Evolutionary conservation across 2,329 filamentous ascomycete species (phyloP), one percentile per base, ranked within the genome.

Genomic region (Amylocarpus encephaloides): DNA sequence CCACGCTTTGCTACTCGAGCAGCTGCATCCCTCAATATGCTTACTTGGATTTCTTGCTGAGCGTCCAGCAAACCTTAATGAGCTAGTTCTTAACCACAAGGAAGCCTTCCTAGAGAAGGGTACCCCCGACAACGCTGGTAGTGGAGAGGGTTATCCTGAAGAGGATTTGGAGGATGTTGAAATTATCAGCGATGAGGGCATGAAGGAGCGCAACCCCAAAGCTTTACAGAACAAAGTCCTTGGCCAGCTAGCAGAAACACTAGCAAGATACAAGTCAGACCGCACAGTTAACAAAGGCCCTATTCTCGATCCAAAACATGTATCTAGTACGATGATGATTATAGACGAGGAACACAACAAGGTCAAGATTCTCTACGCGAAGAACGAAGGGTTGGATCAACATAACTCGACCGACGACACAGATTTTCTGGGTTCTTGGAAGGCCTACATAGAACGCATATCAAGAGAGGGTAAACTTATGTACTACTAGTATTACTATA

Each of bases 191-290:
- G 19, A 40, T 29, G 48, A 50, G 30, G 48, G 39, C 16, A 32
- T 38, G 34, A 40, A 50, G 48, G 19, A 50, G 40, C 41, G 32
- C 33, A 32, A 44, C 29, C 22, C 26, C 41, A 29, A 50, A 36
- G 48, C 30, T 26, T 45, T 45, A 33, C 30, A 6, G 48, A 50
- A 50, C 40, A 44, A 50, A 45, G 44, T 51, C 49, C 49, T 51
- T 43, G 49, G 43, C 32, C 49, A 44, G 32, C 32, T 46, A 26
- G 49, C 49, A 35, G 49, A 51, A 51, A 51, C 32, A 47, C 43
- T 51, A 32, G 49, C 44, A 51, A 51, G 49, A 51, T 51, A 51
- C 29, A 51, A 51, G 44, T 47, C 49, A 38, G 43, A 51, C 38
- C 43, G 26, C 43, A 51, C 22, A 51, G 44, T 26, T 29, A 38